Base-by-base conservation (phyloP, 179 eudicot genomes). In the Silene noctiflora region DNA sequence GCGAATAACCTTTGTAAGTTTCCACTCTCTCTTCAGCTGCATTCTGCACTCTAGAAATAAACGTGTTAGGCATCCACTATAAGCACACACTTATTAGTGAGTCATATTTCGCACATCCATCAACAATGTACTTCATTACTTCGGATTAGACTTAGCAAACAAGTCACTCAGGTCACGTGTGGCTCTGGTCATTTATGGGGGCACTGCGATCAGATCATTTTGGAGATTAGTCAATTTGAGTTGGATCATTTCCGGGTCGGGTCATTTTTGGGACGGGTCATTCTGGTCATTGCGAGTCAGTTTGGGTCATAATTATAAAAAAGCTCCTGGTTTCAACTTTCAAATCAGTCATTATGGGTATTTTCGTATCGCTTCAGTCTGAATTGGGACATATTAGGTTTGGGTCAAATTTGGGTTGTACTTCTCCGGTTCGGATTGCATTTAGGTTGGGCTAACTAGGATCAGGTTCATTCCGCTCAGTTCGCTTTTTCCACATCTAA, bases 1-100 rank as follows among this genome's bases (percentile, higher is more conserved):
- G 81, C 88, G 96, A 79, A 84, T 91, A 78, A 76, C 87, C 66
- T 91, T 83, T 84, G 98, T 95, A 82, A 88, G 97, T 81, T 72
- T 51, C 48, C 56, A 53, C 58, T 59, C 61, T 44, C 44, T 55
- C 63, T 25, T 16, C 46, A 27, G 55, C 11, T 53, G 59, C 51
- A 48, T 62, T 16, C 21, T 19, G 20, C 42, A 12, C 44, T 9
- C 48, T 21, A 62, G 22, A 69, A 22, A 61, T 35, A 20, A 61
- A 20, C 55, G 19, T 68, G 78, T 24, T 46, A 48, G 59, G 33
- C 60, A 25, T 48, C 20, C 12, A 24, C 20, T 21, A 70, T 17
- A 71, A 25, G 20, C 74, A 71, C 62, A 13, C 14, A 8, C 35
- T 14, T 51, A 51, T 46, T 51, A 33, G 61, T 51, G 21, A 22